Conservation (phyloP, 805 yeast species). For the Myxozyma melibiosi region DNA sequence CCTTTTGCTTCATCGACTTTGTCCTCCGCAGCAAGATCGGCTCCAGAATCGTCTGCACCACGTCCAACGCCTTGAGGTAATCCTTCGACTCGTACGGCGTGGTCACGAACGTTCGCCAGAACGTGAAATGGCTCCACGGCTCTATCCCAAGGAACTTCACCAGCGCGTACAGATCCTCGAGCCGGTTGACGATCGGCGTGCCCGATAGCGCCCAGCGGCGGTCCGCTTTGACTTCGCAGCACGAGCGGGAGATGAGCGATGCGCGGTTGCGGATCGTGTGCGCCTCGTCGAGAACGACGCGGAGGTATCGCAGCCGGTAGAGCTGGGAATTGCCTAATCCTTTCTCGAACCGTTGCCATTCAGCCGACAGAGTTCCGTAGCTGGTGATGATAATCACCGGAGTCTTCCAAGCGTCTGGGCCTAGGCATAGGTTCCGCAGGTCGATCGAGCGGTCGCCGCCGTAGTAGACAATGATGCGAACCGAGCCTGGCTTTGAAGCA, state of each 20-base stretch:
- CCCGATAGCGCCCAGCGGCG: slow-evolving; percentile 89
- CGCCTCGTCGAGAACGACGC: slow-evolving; percentile 86
- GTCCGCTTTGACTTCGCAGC: slow-evolving; percentile 62
- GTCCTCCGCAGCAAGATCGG: slow-evolving; percentile 85
- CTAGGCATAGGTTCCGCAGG: slow-evolving; percentile 51
- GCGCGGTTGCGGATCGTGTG: slow-evolving; percentile 81
- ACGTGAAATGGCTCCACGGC: slow-evolving; percentile 85
- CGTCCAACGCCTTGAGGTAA: slow-evolving; percentile 70
- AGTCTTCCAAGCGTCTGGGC: slow-evolving; percentile 42
- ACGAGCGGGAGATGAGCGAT: slow-evolving; percentile 77
- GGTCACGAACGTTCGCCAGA: slow-evolving; percentile 86
- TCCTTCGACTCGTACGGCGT: slow-evolving; percentile 77
- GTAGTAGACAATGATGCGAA: slow-evolving; percentile 60
- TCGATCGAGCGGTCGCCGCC: slow-evolving; percentile 62
- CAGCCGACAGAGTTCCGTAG: slow-evolving; percentile 82
- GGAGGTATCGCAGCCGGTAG: slow-evolving; percentile 69
- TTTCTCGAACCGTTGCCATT: slow-evolving; percentile 53
- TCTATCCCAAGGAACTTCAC: slow-evolving; percentile 74
- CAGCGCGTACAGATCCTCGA: slow-evolving; percentile 83
- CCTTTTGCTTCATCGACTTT: slow-evolving; percentile 71
- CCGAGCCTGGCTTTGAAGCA: slow-evolving; percentile 42
- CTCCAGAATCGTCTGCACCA: slow-evolving; percentile 81
- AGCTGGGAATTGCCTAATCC: slow-evolving; percentile 51
- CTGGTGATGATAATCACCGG: slow-evolving; percentile 76
- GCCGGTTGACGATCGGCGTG: slow-evolving; percentile 84